Evolutionary conservation across 306 rosid genomes (phyloP), one percentile per base, ranked within the genome.

Genomic region (Cicer pinnatifidum): DNA sequence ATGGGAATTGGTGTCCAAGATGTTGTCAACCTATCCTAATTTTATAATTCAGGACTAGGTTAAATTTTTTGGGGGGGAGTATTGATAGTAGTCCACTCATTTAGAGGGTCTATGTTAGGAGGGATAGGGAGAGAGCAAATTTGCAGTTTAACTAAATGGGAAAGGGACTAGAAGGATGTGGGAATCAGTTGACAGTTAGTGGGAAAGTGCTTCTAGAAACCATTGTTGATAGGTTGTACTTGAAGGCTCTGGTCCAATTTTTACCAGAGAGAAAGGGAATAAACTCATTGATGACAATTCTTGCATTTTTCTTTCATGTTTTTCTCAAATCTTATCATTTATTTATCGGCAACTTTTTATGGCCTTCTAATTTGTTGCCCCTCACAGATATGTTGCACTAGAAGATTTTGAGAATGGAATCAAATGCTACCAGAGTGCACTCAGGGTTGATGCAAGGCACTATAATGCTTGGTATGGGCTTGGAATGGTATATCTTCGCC

Each of bases 401-500:
- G 99, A 95, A 82, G 99, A 95, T 90, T 95, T 85, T 89, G 97
- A 92, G 81, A 92, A 89, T 77, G 99, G 97, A 78, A 87, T 88
- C 40, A 90, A 90, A 87, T 83, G 93, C 89, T 92, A 91, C 79
- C 97, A 92, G 86, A 90, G 88, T 81, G 97, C 97, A 56, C 97
- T 95, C 57, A 89, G 81, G 75, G 88, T 90, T 79, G 97, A 95
- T 85, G 75, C 88, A 69, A 92, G 99, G 80, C 99, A 95, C 75
- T 95, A 92, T 68, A 95, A 92, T 48, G 80, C 99, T 67, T 92
- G 99, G 97, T 90, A 90, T 86, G 99, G 99, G 77, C 99, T 95
- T 78, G 99, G 99, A 57, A 92, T 95, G 97, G 81, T 90, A 69
- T 90, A 90, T 84, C 89, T 92, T 71, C 93, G 93, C 77, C 99